Evolutionary conservation across 129 eudicot species (phyloP).

Genomic region (Flaveria sonorensis): DNA sequence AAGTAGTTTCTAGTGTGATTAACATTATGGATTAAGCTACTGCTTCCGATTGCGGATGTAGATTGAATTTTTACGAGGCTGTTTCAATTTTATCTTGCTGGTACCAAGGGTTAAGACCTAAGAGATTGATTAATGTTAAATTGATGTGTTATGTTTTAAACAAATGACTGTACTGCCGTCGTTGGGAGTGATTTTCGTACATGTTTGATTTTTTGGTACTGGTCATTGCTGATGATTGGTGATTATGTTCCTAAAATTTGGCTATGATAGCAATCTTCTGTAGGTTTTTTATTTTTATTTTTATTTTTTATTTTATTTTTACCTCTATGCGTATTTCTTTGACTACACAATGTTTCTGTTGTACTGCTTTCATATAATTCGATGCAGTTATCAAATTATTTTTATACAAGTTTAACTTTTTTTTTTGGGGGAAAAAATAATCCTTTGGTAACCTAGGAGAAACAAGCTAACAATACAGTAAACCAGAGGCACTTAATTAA

Average conservation of each 20-base stretch:
- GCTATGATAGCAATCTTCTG: neutral
- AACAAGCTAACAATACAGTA: neutral
- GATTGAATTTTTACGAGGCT: neutral
- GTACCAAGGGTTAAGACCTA: constrained; percentile 16
- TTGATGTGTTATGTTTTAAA: neutral
- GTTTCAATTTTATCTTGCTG: constrained; percentile 18
- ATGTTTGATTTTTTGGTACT: neutral
- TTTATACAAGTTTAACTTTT: neutral
- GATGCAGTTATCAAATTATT: neutral
- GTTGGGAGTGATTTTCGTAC: neutral
- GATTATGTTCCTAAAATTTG: neutral
- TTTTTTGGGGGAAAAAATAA: neutral
- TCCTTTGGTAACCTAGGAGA: neutral
- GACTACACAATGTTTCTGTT: neutral
- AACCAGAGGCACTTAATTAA: neutral
- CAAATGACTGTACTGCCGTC: neutral
- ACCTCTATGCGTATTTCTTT: neutral
- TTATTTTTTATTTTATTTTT: no score
- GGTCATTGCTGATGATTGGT: neutral
- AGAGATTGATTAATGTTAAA: neutral
- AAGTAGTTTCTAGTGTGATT: constrained; percentile 2
- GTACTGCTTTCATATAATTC: neutral
- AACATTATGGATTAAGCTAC: constrained; percentile 11
- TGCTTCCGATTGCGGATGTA: constrained; percentile 3
- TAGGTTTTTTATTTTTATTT: no score